Percentiles rank a stretch among this genome's conserved stretches.
Evolutionary conservation across 495 filamentous ascomycete species (phyloP).

Genomic region (Neurospora discreta): DNA sequence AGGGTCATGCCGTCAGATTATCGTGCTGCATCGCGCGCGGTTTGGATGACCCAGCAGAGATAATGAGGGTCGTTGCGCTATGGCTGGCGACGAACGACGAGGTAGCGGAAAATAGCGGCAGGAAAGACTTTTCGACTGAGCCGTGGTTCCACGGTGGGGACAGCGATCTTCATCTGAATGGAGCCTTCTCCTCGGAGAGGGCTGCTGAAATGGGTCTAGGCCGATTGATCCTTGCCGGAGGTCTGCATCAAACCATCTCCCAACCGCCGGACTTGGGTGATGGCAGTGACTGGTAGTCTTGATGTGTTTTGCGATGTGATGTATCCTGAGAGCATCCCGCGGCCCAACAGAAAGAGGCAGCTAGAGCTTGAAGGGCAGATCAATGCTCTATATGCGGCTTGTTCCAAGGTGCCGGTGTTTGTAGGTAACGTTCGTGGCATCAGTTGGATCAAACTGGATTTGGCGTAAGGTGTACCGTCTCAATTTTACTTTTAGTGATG

Average conservation of each 20-base stretch:
- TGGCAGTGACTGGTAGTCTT: neutral
- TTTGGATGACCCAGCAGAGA: constrained; percentile 18
- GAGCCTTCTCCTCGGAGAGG: constrained; percentile 26
- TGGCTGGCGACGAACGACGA: constrained; percentile 5
- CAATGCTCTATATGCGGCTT: neutral
- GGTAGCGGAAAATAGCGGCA: constrained; percentile 15
- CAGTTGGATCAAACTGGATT: neutral
- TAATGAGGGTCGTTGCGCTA: neutral
- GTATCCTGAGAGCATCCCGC: neutral
- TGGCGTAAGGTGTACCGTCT: neutral
- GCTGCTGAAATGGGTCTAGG: constrained; percentile 29
- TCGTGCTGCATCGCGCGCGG: constrained; percentile 11
- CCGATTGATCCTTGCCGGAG: constrained; percentile 13
- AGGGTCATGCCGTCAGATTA: constrained; percentile 9
- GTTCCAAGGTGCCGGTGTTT: neutral
- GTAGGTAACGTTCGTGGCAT: neutral
- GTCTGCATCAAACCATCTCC: constrained; percentile 11
- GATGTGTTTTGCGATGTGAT: neutral
- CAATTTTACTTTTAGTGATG: neutral
- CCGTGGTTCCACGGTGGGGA: constrained; percentile 17
- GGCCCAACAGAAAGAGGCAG: neutral
- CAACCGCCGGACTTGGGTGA: constrained; percentile 1
- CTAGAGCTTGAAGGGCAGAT: neutral
- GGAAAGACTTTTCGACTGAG: constrained; percentile 15
- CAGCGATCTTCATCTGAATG: constrained; percentile 27